phyloP scores from a whole-genome alignment of 805 yeast species.

The Ogataea nitratoaversa region DNA sequence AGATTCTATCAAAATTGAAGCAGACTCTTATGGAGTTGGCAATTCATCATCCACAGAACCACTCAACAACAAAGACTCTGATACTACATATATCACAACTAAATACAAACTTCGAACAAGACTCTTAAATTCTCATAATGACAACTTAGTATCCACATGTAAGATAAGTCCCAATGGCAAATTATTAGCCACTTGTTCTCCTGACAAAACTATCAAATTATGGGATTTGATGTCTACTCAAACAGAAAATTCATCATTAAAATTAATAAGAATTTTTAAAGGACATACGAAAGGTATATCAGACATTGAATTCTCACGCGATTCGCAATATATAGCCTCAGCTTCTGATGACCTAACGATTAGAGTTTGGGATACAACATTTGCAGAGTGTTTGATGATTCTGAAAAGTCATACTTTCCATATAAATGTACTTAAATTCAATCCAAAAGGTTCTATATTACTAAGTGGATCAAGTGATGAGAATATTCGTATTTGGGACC shows the following conservation, averaged over 20 bases:
- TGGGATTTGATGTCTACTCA: constrained; percentile 38
- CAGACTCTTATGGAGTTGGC: no score
- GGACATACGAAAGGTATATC: constrained; percentile 75
- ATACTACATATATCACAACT: neutral
- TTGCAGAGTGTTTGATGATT: constrained; percentile 45
- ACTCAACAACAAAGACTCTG: no score
- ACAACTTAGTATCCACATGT: constrained; percentile 37
- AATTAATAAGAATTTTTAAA: constrained; percentile 29
- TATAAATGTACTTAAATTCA: constrained; percentile 68
- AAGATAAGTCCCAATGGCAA: constrained; percentile 60
- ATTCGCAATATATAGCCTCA: constrained; percentile 67
- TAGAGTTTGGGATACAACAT: constrained; percentile 61
- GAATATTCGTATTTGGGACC: constrained; percentile 88
- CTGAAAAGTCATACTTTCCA: constrained; percentile 82
- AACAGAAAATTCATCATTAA: constrained; percentile 8
- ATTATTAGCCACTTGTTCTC: constrained; percentile 52
- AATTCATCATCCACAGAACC: no score
- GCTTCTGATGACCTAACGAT: constrained; percentile 84
- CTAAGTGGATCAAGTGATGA: constrained; percentile 88
- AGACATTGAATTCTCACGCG: constrained; percentile 74
- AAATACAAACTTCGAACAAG: constrained; percentile 13
- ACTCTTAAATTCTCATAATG: constrained; percentile 10
- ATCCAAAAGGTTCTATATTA: constrained; percentile 69
- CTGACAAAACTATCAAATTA: constrained; percentile 55
- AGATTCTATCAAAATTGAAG: no score